Conservation (phyloP, 2,329 filamentous ascomycete species). For the Ophiostoma tasmaniense region DNA sequence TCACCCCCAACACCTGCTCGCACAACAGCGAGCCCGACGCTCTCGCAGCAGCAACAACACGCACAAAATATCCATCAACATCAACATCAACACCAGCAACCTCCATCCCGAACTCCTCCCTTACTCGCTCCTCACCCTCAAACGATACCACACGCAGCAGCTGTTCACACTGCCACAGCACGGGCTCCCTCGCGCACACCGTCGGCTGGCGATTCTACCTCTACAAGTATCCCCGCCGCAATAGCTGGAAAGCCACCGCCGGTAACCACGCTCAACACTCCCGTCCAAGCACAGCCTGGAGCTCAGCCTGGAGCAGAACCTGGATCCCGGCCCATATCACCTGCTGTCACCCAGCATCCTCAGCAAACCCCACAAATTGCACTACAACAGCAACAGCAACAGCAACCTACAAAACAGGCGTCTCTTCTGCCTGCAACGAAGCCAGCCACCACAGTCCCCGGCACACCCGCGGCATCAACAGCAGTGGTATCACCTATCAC, state of each 20-base stretch:
- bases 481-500: neutral
- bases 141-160: neutral
- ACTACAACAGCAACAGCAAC: too few species aligned
- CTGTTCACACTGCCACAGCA: neutral
- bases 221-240: neutral
- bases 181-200: neutral
- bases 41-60: neutral
- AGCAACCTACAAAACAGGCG: neutral
- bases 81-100: neutral
- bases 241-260: neutral
- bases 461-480: neutral
- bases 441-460: neutral
- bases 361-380: neutral
- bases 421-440: neutral
- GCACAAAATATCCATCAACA: neutral
- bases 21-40: neutral
- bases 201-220: neutral
- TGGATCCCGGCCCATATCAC: conserved; percentile 8
- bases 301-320: neutral
- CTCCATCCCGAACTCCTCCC: conserved; percentile 1
- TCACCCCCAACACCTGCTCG: neutral
- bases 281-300: neutral
- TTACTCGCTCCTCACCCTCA: neutral
- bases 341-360: conserved; percentile 1
- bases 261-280: neutral